Base-by-base conservation (phyloP, 192 early-diverging fungal species). In the Jimgerdemannia flammicorona region DNA sequence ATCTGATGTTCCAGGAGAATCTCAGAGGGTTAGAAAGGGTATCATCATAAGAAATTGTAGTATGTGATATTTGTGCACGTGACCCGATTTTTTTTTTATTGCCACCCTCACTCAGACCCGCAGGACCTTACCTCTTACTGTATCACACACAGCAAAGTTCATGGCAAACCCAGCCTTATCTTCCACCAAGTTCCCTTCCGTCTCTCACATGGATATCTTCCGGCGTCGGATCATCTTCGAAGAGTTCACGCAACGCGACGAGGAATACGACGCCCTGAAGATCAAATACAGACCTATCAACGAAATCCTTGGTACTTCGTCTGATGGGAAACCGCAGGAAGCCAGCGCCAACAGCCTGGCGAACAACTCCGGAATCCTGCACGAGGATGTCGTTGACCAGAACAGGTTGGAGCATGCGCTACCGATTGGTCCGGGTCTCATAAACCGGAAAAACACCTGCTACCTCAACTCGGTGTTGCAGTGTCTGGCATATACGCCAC, bases 391-490 rank as follows among this genome's bases (percentile, higher is more conserved):
- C 6, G 93, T 89, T 78, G 81, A 82, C 40, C 82, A 79, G n/a
- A 87, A 87, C 40, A 79, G 83, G 71, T 82, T 94, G 20, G 78
- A 81, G 18, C 67, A 78, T 14, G 79, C 84, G 66, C 84, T 87
- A 19, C 76, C 85, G 4, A 87, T 92, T 41, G 93, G 92, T 3
- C 87, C 90, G 4, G 92, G 92, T 9, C 79, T 95, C 44, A 77
- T 84, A 72, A 94, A 95, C 72, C 85, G 88, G 70, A 89, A 89
- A 41, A 93, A 93, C 70, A 93, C 93, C 3, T 94, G 93, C 73
- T 95, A 92, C 73, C 75, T 93, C 17, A 95, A 95, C 80, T 90
- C 92, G 7, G 88, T 91, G 2, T 84, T 95, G 20, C 91, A 95
- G 76, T 93, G 91, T 72, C 81, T 95, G 71, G 90, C 90, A 11